Evolutionary conservation across 2,329 filamentous ascomycete species (phyloP).

Genomic region (Diaporthe vexans): DNA sequence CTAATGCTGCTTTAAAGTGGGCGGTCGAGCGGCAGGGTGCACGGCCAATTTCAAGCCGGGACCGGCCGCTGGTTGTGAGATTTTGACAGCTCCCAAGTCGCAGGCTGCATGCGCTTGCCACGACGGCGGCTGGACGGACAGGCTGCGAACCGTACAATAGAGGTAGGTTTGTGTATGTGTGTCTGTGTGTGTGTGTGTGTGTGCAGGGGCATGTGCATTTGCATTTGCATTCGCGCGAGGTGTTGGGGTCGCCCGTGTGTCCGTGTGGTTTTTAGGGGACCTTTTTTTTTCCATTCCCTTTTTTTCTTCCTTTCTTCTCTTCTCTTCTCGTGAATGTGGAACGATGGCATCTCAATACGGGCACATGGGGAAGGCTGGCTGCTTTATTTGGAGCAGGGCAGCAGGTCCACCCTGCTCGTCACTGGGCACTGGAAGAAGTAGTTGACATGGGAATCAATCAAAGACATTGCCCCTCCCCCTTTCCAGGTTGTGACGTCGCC

Average conservation of each 20-base stretch:
- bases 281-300: background rate
- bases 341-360: background rate
- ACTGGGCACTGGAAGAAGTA: no score
- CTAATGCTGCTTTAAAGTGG: no score
- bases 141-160: no score
- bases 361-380: background rate
- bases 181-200: background rate
- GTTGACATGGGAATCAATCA: constrained; percentile 26
- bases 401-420: no score
- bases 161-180: no score
- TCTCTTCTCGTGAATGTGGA: constrained; percentile 8
- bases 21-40: background rate
- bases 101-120: background rate
- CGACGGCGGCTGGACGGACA: background rate
- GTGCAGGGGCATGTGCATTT: background rate
- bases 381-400: constrained; percentile 16
- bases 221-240: background rate
- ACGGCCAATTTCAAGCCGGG: constrained; percentile 25
- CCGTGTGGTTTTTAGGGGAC: background rate
- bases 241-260: constrained; percentile 17
- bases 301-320: no score
- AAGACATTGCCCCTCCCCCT: constrained; percentile 34
- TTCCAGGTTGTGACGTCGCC: constrained; percentile 29
- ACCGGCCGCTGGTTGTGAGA: constrained; percentile 19
- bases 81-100: constrained; percentile 11